Evolutionary conservation across 2,329 filamentous ascomycete genomes (phyloP), one percentile per base, ranked within the genome.

Genomic region (Talaromyces sp.): DNA sequence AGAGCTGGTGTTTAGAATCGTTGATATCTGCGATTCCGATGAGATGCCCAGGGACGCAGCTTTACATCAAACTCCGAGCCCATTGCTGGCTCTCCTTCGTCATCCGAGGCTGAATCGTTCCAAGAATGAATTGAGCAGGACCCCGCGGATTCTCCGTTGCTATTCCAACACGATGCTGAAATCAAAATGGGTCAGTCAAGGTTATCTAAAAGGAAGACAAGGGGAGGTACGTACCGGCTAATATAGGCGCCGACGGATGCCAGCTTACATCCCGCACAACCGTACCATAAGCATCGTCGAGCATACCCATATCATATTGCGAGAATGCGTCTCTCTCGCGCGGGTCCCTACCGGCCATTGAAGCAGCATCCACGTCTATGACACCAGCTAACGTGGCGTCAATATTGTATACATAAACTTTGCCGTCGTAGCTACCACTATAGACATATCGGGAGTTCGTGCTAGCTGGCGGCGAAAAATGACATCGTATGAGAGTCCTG

Each of bases 361-460:
- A 96, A 1, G 90, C 88, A 67, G 84, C 80, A 50, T 86, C 84
- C 7, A 97, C 93, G 74, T 98, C 88, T 54, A 99, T 89, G 49
- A 85, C 87, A 4, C 86, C 87, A 0, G 91, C 92, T 11, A 91
- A 73, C 0, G 93, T 97, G 37, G 92, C 93, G 74, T 99, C 93
- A 78, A 98, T 81, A 74, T 98, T 98, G 85, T 91, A 99, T 49
- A 98, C 86, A 71, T 93, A 94, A 0, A 97, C 90, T 66, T 90
- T 90, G 58, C 95, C 95, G 70, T 97, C 92, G 68, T 92, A 88
- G 71, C 91, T 96, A 25, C 95, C 95, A 22, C 90, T 91, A 79
- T 97, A 98, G 25, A 99, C 93, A 74, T 97, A 98, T 71, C 92
- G 86, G 9, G 91, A 93, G 74, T 97, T 91, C 1, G 92, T 94